phyloP scores from a whole-genome alignment of 2,329 filamentous ascomycete species.

The Colletotrichum musae region DNA sequence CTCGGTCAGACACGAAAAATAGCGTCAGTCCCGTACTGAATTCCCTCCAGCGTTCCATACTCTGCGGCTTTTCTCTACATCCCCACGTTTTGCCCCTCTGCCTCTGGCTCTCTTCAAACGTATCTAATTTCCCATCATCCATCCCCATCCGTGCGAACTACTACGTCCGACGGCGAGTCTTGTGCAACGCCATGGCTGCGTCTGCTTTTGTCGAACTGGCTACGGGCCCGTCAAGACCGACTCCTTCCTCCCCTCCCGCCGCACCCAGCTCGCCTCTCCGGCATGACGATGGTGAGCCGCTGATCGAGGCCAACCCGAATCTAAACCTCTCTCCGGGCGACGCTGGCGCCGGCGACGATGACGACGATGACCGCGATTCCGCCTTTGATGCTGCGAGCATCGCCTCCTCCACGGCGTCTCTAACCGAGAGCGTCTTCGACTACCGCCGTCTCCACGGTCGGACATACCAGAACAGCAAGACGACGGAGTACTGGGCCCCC shows the following conservation, averaged over 20 bases:
- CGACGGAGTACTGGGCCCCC: slow-evolving; percentile 45
- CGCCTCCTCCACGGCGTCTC: slow-evolving; percentile 47
- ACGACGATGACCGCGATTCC: slow-evolving; percentile 45
- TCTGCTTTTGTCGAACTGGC: background rate
- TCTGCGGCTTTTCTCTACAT: slow-evolving; percentile 7
- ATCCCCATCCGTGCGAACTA: background rate
- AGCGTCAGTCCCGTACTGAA: background rate
- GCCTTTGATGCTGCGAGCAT: slow-evolving; percentile 44
- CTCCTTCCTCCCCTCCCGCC: background rate
- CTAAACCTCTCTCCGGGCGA: background rate
- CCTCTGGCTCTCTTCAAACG: no score
- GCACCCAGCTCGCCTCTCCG: background rate
- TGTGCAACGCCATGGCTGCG: slow-evolving; percentile 6
- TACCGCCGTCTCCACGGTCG: slow-evolving; percentile 51
- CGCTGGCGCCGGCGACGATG: slow-evolving; percentile 39
- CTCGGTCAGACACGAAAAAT: background rate
- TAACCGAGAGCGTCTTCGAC: slow-evolving; percentile 51
- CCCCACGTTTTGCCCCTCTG: background rate
- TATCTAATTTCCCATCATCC: background rate
- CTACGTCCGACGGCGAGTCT: background rate
- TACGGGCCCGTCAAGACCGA: background rate
- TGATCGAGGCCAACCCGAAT: slow-evolving; percentile 11
- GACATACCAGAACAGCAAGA: slow-evolving; percentile 48
- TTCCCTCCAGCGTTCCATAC: background rate
- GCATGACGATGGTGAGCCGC: background rate